phyloP scores from a whole-genome alignment of 768 basidiomycete species.

The Mycena galopus region DNA sequence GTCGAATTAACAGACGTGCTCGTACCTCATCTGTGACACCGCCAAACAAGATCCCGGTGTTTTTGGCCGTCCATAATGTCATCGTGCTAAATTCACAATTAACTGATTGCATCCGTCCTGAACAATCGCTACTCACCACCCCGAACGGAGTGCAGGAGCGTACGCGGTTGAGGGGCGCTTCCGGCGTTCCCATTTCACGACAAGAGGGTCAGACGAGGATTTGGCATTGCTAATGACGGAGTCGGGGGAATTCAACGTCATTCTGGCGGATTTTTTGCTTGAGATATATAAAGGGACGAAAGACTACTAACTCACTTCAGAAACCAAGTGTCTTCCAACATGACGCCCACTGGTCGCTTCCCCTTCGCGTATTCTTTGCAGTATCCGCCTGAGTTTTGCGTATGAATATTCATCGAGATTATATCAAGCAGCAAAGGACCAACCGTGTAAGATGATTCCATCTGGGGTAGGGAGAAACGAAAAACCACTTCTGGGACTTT shows the following conservation, averaged over 20 bases:
- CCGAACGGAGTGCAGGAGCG: constrained; percentile 79
- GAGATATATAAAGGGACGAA: background rate
- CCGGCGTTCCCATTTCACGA: constrained; percentile 88
- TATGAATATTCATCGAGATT: background rate
- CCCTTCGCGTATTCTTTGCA: constrained; percentile 92
- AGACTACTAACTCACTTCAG: constrained; percentile 70
- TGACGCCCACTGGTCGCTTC: constrained; percentile 87
- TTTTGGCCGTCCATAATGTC: constrained; percentile 79
- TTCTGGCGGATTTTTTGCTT: constrained; percentile 10
- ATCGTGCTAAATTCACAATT: constrained; percentile 63
- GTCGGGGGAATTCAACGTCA: constrained; percentile 38
- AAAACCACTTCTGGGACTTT: constrained; percentile 83
- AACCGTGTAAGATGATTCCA: constrained; percentile 85
- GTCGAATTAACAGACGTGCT: too few relatives aligned
- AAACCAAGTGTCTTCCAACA: constrained; percentile 92
- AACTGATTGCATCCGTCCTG: background rate
- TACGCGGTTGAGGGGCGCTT: constrained; percentile 79
- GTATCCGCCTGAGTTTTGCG: constrained; percentile 74
- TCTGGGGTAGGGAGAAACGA: constrained; percentile 85
- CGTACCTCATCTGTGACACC: constrained; percentile 81
- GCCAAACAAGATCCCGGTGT: constrained; percentile 85
- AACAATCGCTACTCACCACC: constrained; percentile 55
- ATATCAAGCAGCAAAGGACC: constrained; percentile 23
- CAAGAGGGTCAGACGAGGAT: constrained; percentile 58
- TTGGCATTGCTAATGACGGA: constrained; percentile 49